Percentiles rank a stretch among this genome's conserved stretches.
phyloP scores from a whole-genome alignment of 176 grass and related monocot genomes.

The Olyra latifolia region DNA sequence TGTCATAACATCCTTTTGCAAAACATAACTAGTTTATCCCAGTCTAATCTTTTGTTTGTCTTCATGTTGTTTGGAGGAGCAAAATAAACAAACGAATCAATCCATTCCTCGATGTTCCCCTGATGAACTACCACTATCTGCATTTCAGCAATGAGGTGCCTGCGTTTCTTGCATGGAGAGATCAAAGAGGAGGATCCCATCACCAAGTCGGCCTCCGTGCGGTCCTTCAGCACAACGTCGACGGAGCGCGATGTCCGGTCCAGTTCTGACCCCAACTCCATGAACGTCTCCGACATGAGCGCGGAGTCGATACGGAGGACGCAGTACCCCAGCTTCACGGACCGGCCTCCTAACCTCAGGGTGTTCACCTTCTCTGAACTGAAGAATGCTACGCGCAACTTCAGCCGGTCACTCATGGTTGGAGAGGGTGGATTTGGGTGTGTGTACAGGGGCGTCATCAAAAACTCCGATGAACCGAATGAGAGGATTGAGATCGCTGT shows the following conservation, averaged over 20 bases:
- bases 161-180: conserved; percentile 58
- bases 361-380: conserved; percentile 84
- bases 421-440: conserved; percentile 97
- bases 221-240: conserved; percentile 71
- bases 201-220: conserved; percentile 53
- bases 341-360: conserved; percentile 71
- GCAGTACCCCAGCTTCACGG: conserved; percentile 83
- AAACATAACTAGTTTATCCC: neutral
- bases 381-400: conserved; percentile 79
- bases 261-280: conserved; percentile 65
- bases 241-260: conserved; percentile 73
- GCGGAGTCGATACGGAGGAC: conserved; percentile 57
- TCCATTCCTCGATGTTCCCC: neutral
- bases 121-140: neutral
- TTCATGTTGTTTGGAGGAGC: neutral
- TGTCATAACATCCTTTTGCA: neutral
- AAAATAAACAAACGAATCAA: neutral
- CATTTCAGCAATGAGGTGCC: conserved; percentile 64
- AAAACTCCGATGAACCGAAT: conserved; percentile 48
- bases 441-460: conserved; percentile 77
- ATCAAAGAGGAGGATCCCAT: conserved; percentile 29
- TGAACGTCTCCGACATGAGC: conserved; percentile 58
- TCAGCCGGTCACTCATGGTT: conserved; percentile 86
- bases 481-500: conserved; percentile 74
- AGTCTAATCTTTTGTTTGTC: neutral